A percentile compares a stretch with the other conserved stretches of the same genome.
phyloP scores from a whole-genome alignment of 176 grass and related monocot genomes.

The Puya raimondii region DNA sequence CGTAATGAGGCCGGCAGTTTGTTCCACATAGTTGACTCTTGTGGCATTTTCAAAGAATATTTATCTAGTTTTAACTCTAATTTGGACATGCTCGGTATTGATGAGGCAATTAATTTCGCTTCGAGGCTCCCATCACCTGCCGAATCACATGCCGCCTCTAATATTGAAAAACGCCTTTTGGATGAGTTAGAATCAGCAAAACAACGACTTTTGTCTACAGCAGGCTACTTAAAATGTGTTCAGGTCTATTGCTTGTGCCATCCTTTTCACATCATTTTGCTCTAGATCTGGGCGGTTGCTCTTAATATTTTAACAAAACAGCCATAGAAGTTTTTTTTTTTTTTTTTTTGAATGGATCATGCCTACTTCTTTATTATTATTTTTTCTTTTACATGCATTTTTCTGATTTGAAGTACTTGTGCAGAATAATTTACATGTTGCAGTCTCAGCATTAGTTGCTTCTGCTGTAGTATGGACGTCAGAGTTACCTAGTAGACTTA shows the following conservation, averaged over 20 bases:
- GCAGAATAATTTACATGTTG: slow-evolving; percentile 98
- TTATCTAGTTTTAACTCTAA: slow-evolving; percentile 42
- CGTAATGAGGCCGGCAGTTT: slow-evolving; percentile 62
- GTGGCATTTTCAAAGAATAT: slow-evolving; percentile 47
- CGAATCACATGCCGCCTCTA: slow-evolving; percentile 30
- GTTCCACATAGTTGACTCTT: slow-evolving; percentile 48
- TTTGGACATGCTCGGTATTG: slow-evolving; percentile 44
- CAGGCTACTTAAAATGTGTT: slow-evolving; percentile 93
- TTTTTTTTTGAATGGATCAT: not conserved
- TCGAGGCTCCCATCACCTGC: slow-evolving; percentile 53
- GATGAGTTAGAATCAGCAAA: slow-evolving; percentile 82
- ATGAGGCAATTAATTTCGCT: slow-evolving; percentile 72
- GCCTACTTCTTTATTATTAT: not conserved
- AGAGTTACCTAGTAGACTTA: slow-evolving; percentile 71
- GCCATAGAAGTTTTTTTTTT: slow-evolving; percentile 6
- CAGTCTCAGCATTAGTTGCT: slow-evolving; percentile 81
- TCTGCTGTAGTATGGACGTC: slow-evolving; percentile 88
- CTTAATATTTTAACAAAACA: slow-evolving; percentile 3
- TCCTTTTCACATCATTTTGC: slow-evolving; percentile 1
- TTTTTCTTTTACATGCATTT: slow-evolving; percentile 5
- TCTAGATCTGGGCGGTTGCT: slow-evolving; percentile 17
- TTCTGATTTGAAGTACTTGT: slow-evolving; percentile 25
- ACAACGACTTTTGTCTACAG: slow-evolving; percentile 74
- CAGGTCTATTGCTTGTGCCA: slow-evolving; percentile 45
- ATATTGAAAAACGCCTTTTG: slow-evolving; percentile 36